A percentile compares a stretch with the other conserved stretches of the same genome.
phyloP scores from a whole-genome alignment of 371 early-diverging fungal species.

The Mortierella sp. region DNA sequence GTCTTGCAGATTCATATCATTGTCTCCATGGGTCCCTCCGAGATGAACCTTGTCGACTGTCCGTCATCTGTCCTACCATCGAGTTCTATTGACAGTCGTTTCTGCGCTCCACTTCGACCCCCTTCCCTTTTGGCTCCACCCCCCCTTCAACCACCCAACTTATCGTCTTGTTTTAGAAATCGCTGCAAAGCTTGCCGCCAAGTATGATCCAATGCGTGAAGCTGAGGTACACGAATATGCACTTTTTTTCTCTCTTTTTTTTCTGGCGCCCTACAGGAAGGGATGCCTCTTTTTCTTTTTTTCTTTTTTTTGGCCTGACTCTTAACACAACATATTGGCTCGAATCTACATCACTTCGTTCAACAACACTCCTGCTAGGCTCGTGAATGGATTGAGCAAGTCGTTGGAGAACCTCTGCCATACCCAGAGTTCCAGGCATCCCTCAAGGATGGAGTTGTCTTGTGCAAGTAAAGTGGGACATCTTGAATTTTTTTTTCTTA shows the following conservation, averaged over 20 bases:
- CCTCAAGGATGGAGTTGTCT: constrained; percentile 84
- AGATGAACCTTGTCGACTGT: too few species aligned
- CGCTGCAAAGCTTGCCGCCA: constrained; percentile 63
- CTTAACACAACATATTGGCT: neutral
- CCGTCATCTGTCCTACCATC: too few species aligned
- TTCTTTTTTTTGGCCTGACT: neutral
- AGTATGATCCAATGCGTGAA: constrained; percentile 69
- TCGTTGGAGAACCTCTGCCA: constrained; percentile 64
- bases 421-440: constrained; percentile 69
- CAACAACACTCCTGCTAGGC: constrained; percentile 48
- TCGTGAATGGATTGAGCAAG: constrained; percentile 71
- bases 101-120: too few species aligned
- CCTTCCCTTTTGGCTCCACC: neutral
- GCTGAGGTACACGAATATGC: constrained; percentile 43
- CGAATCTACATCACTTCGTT: neutral
- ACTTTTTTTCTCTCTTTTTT: too few species aligned
- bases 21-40: neutral
- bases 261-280: too few species aligned
- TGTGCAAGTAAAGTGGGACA: constrained; percentile 78
- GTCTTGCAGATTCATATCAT: too few species aligned
- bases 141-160: neutral
- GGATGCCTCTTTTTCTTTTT: too few species aligned
- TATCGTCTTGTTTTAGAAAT: constrained; percentile 56
- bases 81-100: too few species aligned
- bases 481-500: neutral